Evolutionary conservation across 2,329 filamentous ascomycete species (phyloP).

Genomic region (Arthroderma uncinatum): DNA sequence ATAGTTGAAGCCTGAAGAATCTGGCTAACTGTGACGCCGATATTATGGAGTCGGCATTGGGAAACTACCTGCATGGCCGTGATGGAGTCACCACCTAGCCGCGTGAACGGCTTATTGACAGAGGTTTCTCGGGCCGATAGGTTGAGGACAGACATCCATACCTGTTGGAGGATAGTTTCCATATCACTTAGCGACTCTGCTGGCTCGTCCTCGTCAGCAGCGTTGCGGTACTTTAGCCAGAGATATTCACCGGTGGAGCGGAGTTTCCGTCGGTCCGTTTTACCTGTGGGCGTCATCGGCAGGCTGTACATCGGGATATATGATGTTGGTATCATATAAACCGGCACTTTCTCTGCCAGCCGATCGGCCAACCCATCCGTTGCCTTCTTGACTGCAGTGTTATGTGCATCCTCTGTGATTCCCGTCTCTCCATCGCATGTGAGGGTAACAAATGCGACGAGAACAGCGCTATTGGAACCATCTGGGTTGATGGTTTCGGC

Average conservation of each 20-base stretch:
- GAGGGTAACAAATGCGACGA: not conserved
- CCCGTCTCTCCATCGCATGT: not conserved
- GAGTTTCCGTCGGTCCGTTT: conserved; percentile 1
- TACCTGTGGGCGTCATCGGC: conserved; percentile 1
- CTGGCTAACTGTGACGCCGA: not conserved
- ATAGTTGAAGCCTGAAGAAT: not conserved
- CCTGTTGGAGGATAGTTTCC: conserved; percentile 7
- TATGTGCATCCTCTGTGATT: not conserved
- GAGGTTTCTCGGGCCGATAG: conserved; percentile 5
- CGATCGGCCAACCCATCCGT: not conserved
- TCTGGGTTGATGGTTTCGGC: not conserved
- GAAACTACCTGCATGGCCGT: conserved; percentile 9
- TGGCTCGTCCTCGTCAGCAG: not conserved
- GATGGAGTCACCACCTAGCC: conserved; percentile 8
- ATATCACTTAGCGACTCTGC: not conserved
- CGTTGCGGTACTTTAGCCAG: conserved; percentile 1
- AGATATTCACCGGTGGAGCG: not conserved
- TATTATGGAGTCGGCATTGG: conserved; percentile 3
- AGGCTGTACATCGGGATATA: conserved; percentile 4
- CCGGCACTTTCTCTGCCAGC: not conserved
- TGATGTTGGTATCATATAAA: conserved; percentile 7
- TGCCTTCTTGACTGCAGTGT: not conserved
- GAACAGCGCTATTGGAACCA: not conserved
- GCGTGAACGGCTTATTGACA: conserved; percentile 7
- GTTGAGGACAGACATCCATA: conserved; percentile 11